A percentile compares a stretch with the other conserved stretches of the same genome.
Evolutionary conservation across 176 grass and related monocot genomes (phyloP).

Genomic region (Avena atlantica): DNA sequence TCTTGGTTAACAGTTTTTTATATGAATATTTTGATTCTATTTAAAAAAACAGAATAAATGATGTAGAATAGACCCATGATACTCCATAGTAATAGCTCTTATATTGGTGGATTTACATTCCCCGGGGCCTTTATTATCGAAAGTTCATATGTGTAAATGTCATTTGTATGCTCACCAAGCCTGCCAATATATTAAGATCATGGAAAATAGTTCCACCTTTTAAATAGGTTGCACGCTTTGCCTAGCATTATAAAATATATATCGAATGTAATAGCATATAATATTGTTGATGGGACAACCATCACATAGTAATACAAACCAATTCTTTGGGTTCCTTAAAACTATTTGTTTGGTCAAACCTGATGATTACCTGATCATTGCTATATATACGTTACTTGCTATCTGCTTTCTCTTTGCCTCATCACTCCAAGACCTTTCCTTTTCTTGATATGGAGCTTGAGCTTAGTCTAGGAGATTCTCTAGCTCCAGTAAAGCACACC

Average conservation of each 20-base stretch:
- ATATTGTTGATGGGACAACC: not conserved
- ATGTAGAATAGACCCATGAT: not conserved
- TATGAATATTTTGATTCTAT: not conserved
- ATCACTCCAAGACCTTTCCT: conserved; percentile 12
- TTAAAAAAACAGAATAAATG: not conserved
- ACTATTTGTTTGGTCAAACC: conserved; percentile 23
- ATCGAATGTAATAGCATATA: not conserved
- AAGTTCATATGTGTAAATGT: not conserved
- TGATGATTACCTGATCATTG: conserved; percentile 27
- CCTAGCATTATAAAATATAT: not conserved
- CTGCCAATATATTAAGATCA: not conserved
- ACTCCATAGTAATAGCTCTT: not conserved
- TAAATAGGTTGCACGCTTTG: not conserved
- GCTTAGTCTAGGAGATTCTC: conserved; percentile 56
- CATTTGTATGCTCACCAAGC: conserved; percentile 4
- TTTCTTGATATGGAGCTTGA: conserved; percentile 53
- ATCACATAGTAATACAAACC: not conserved
- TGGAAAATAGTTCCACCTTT: not conserved
- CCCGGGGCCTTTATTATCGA: not conserved
- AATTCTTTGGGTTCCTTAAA: conserved; percentile 11
- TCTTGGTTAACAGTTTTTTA: not conserved
- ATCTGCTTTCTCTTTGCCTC: conserved; percentile 16
- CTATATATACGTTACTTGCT: conserved; percentile 47
- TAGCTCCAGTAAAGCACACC: conserved; percentile 21
- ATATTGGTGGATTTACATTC: not conserved